phyloP scores from a whole-genome alignment of 23 red algal genomes.

The Gracilaria vermiculophylla region DNA sequence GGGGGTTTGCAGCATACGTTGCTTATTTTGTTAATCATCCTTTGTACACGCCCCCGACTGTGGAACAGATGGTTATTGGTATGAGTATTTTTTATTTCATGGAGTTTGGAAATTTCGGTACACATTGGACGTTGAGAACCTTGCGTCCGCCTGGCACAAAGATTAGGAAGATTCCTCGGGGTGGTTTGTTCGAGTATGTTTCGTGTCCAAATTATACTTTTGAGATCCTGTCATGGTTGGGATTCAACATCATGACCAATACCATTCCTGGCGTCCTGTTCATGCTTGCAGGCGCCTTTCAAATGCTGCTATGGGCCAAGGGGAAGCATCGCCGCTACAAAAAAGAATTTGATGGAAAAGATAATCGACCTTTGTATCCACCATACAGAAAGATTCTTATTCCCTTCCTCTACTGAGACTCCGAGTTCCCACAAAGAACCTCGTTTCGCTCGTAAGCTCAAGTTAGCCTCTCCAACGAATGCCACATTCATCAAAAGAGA shows the following conservation, averaged over 20 bases:
- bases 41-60: slow-evolving; percentile 81
- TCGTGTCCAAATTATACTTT: slow-evolving; percentile 92
- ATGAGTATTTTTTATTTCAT: slow-evolving; percentile 70
- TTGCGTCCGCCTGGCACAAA: slow-evolving; percentile 80
- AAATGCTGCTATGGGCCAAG: slow-evolving; percentile 94
- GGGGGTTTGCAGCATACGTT: slow-evolving; percentile 89
- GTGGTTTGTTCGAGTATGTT: slow-evolving; percentile 87
- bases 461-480: not conserved
- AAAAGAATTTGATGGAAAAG: slow-evolving; percentile 83
- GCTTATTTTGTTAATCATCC: slow-evolving; percentile 93
- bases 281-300: slow-evolving; percentile 76
- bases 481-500: not conserved
- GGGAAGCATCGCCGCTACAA: slow-evolving; percentile 85
- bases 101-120: slow-evolving; percentile 75
- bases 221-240: slow-evolving; percentile 88
- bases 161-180: slow-evolving; percentile 79
- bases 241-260: slow-evolving; percentile 76
- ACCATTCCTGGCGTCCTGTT: slow-evolving; percentile 73
- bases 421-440: not conserved
- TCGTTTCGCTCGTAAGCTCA: not conserved
- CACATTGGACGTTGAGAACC: slow-evolving; percentile 76
- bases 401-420: slow-evolving; percentile 71
- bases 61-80: slow-evolving; percentile 22
- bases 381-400: slow-evolving; percentile 68
- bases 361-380: slow-evolving; percentile 73